Evolutionary conservation across 1,284 basidiomycete genomes (phyloP), one percentile per base, ranked within the genome.

Genomic region (Takashimella koratensis): DNA sequence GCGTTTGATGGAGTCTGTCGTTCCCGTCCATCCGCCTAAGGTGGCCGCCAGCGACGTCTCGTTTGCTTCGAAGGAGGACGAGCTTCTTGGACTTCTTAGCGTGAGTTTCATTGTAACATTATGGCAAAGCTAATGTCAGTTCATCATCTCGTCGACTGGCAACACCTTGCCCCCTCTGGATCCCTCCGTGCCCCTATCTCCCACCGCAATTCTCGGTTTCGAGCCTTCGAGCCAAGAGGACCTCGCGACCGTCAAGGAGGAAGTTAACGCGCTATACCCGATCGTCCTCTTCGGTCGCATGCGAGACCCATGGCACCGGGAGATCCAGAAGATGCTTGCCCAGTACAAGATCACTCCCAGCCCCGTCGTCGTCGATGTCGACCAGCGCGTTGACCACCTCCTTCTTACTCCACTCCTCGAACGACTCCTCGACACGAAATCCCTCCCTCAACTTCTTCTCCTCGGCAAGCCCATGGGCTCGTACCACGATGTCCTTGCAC

Each of bases 201-300:
- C 89, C 2, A 80, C 86, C 58, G 80, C 89, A 50, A 81, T 93
- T 11, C 80, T 93, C 51, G 90, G 89, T 66, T 92, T 92, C 70
- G 87, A 92, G 71, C 86, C 86, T 0, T 82, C 83, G 1, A 76
- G 77, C 8, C 79, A 83, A 44, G 65, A 68, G 4, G 71, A 76
- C 54, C 60, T 75, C 45, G 59, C 62, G 26, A 49, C 72, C n/a
- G 66, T 76, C 43, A 62, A 67, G 43, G 58, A 66, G 21, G 70
- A 76, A 44, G 82, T 85, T 20, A 90, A 88, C 86, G 66, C 79
- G 5, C 79, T 83, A 47, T 86, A 88, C 69, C 90, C 90, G 0
- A 82, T 91, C 45, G 82, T 92, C 57, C 77, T 92, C 16, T 86
- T 87, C 65, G 82, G 85, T 55, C 87, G 87, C 79, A 87, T 86